A percentile compares a stretch with the other conserved stretches of the same genome.
These are phyloP conservation scores for Nepenthes mirabilis DNA, from an alignment of 148 eudicot genomes.

Conservation along the genomic window DNA sequence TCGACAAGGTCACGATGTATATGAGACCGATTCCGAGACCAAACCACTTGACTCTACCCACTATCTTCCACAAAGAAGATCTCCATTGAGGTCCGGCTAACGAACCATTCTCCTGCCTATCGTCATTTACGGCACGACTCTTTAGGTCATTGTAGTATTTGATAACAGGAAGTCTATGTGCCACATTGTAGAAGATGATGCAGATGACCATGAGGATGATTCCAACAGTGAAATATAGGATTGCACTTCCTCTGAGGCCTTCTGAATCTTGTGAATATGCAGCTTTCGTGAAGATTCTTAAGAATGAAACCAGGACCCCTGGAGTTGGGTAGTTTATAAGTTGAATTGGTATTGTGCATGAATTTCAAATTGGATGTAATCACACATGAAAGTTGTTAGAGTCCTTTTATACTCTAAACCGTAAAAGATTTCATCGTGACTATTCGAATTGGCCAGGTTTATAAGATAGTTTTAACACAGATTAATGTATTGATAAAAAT, in stretches of 20 bases:
- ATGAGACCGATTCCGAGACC: constrained; percentile 48
- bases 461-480: too few relatives aligned
- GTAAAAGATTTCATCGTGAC: too few relatives aligned
- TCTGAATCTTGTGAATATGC: constrained; percentile 61
- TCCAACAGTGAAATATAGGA: constrained; percentile 74
- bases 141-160: constrained; percentile 42
- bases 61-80: constrained; percentile 56
- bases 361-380: too few relatives aligned
- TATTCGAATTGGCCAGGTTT: too few relatives aligned
- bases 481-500: too few relatives aligned
- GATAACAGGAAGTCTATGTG: constrained; percentile 70
- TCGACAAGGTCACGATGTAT: constrained; percentile 70
- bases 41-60: constrained; percentile 70
- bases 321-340: constrained; percentile 9
- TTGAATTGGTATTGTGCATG: too few relatives aligned
- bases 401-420: too few relatives aligned
- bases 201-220: constrained; percentile 63
- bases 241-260: constrained; percentile 80
- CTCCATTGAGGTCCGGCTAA: constrained; percentile 37
- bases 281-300: constrained; percentile 78
- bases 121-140: constrained; percentile 39
- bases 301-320: constrained; percentile 81
- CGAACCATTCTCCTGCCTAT: constrained; percentile 41
- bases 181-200: constrained; percentile 56
- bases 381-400: too few relatives aligned